Evolutionary conservation across 176 grass and related monocot genomes (phyloP), one percentile per base, ranked within the genome.

Genomic region (Luzula sylvatica): DNA sequence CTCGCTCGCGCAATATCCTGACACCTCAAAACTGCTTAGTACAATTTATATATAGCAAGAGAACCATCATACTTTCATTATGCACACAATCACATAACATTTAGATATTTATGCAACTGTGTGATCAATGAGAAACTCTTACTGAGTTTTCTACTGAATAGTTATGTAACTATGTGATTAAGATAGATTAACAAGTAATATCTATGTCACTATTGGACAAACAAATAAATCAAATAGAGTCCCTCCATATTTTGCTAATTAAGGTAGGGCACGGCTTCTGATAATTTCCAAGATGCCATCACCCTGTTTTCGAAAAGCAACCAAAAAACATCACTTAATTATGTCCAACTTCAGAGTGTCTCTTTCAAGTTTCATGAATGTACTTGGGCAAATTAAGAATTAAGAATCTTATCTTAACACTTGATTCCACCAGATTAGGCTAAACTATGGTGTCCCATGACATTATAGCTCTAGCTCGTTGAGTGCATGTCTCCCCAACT

Each of bases 371-470:
- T 9, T 35, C 30, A 35, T 35, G 5, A 35, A 46, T 48, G 42
- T 49, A 64, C 15, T 11, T 32, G 20, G 46, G 42, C 0, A 48
- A 32, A n/a, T n/a, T n/a, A n/a, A n/a, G n/a, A n/a, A n/a, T n/a
- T n/a, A n/a, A 63, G 59, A 63, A 20, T 64, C 59, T 49, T 8
- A 35, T 32, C 56, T 8, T 8, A 49, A 45, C 47, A 64, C 16
- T 32, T 64, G 15, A 50, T 47, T 20, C 59, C 44, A 50, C 43
- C 19, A 64, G 26, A 64, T 50, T 64, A 35, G 60, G 60, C 60
- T 20, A 64, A 61, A 29, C 5, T 64, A 64, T 20, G 47, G 25
- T 49, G 41, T 35, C 43, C 14, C 42, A 30, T 49, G 43, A 50
- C 4, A 64, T 7, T 9, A 35, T 7, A 35, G 30, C 9, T 35